These are phyloP conservation scores for Aegilops longissima DNA, from an alignment of 176 grass and related monocot genomes.

Conservation along the genomic window DNA sequence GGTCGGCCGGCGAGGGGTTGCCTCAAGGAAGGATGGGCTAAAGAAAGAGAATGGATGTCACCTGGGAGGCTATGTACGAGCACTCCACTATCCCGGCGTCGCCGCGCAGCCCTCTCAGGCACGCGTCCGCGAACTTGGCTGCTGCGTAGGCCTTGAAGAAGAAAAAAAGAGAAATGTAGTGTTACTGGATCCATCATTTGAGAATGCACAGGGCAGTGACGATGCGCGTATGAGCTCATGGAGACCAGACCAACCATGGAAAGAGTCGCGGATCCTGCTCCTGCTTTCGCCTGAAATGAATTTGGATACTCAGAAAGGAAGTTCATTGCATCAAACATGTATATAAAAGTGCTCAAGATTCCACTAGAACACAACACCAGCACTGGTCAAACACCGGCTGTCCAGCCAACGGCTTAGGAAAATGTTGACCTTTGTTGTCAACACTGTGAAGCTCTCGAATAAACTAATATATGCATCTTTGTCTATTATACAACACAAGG, in stretches of 20 bases:
- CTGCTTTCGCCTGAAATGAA: conserved; percentile 82
- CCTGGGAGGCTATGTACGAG: conserved; percentile 78
- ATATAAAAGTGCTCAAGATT: background rate
- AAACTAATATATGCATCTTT: background rate
- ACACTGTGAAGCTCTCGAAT: background rate
- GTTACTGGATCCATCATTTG: too few relatives aligned
- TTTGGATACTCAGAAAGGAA: background rate
- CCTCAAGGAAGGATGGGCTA: background rate
- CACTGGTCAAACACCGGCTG: background rate
- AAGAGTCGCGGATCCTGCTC: conserved; percentile 80
- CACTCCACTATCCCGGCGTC: conserved; percentile 88
- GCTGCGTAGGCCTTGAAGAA: conserved; percentile 63
- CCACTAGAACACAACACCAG: background rate
- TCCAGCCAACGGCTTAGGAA: background rate
- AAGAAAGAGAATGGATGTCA: background rate
- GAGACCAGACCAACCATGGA: conserved; percentile 69
- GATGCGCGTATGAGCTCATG: background rate
- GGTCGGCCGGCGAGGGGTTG: background rate
- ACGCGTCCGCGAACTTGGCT: conserved; percentile 82
- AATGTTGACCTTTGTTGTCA: background rate
- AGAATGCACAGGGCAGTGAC: too few relatives aligned
- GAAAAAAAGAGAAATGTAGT: background rate
- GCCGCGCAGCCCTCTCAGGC: conserved; percentile 63
- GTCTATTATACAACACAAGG: background rate
- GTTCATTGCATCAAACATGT: background rate